Percentiles rank a stretch among this genome's conserved stretches.
These are phyloP conservation scores for Astraeus odoratus DNA, from an alignment of 768 basidiomycete species.

Conservation along the genomic window DNA sequence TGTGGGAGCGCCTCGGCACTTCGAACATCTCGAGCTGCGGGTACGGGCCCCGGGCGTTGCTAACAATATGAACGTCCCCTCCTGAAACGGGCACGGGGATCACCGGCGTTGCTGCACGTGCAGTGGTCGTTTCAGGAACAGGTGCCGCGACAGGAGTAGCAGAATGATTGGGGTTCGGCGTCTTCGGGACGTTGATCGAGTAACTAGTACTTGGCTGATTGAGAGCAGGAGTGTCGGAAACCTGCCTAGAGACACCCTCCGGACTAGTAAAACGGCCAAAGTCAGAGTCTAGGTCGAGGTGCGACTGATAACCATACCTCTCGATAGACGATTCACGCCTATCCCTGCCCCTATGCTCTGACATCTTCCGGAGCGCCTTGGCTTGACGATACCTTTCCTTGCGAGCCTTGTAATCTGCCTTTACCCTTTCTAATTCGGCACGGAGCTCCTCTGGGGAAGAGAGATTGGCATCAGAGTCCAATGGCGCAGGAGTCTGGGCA, in stretches of 20 bases:
- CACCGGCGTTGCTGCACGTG: conserved; percentile 9
- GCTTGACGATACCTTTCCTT: conserved; percentile 65
- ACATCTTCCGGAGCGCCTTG: conserved; percentile 42
- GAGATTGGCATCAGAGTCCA: conserved; percentile 1
- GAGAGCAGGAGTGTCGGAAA: conserved; percentile 11
- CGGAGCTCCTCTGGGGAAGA: conserved; percentile 24
- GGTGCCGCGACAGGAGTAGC: conserved; percentile 9
- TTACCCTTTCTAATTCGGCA: conserved; percentile 55
- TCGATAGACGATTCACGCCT: conserved; percentile 16
- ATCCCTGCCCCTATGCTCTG: conserved; percentile 21
- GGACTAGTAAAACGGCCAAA: conserved; percentile 5
- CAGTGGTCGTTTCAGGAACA: conserved; percentile 6
- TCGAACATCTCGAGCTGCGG: conserved; percentile 60
- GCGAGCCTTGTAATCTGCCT: conserved; percentile 56
- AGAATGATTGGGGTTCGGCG: conserved; percentile 1
- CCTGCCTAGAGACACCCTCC: conserved; percentile 24
- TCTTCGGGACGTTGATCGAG: conserved; percentile 1
- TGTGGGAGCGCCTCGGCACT: conserved; percentile 41
- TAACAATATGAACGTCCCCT: conserved; percentile 43
- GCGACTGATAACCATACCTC: conserved; percentile 14
- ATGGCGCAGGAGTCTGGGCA: background rate
- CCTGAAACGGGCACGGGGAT: conserved; percentile 6
- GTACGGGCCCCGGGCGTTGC: conserved; percentile 52
- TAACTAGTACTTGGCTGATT: conserved; percentile 3
- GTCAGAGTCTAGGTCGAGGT: background rate